A percentile compares a stretch with the other conserved stretches of the same genome.
Evolutionary conservation across 2,329 filamentous ascomycete species (phyloP).

Genomic region (Bipolaris sorokiniana): DNA sequence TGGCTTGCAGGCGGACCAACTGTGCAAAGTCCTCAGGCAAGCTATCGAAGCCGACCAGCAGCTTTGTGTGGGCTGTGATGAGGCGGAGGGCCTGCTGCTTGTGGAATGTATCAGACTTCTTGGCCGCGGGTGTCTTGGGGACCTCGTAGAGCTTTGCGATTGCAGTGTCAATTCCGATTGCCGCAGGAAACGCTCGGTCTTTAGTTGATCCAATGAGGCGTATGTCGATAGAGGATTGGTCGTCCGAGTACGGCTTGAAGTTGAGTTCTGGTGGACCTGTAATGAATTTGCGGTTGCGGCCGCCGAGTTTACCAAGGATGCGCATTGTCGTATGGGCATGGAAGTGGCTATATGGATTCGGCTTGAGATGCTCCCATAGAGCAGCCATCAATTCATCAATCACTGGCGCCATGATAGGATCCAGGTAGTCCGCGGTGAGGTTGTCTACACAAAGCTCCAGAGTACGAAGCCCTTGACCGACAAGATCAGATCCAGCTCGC

Average conservation of each 20-base stretch:
- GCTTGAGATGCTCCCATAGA: constrained; percentile 92
- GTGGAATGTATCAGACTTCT: constrained; percentile 81
- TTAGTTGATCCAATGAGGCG: constrained; percentile 87
- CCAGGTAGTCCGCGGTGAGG: constrained; percentile 93
- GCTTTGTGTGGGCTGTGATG: constrained; percentile 85
- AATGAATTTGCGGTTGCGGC: constrained; percentile 93
- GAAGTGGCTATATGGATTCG: constrained; percentile 94
- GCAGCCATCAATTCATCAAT: constrained; percentile 99
- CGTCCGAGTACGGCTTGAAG: constrained; percentile 86
- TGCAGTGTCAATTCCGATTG: constrained; percentile 85
- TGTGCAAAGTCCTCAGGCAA: constrained; percentile 88
- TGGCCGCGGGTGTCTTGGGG: constrained; percentile 66
- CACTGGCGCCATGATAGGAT: constrained; percentile 98
- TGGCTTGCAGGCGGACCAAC: constrained; percentile 83
- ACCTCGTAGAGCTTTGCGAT: constrained; percentile 85
- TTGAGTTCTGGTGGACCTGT: constrained; percentile 84
- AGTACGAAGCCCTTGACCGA: constrained; percentile 90
- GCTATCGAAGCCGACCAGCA: constrained; percentile 85
- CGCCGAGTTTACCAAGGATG: constrained; percentile 94
- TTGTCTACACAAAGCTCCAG: constrained; percentile 98
- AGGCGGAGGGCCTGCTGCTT: constrained; percentile 91
- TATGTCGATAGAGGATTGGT: constrained; percentile 84
- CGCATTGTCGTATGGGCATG: constrained; percentile 97
- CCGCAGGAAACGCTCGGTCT: constrained; percentile 84
- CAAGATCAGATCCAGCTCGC: constrained; percentile 87